Evolutionary conservation across 441 rosid species (phyloP), one percentile per base, ranked within the genome.

Genomic region (Gossypium gossypioides): DNA sequence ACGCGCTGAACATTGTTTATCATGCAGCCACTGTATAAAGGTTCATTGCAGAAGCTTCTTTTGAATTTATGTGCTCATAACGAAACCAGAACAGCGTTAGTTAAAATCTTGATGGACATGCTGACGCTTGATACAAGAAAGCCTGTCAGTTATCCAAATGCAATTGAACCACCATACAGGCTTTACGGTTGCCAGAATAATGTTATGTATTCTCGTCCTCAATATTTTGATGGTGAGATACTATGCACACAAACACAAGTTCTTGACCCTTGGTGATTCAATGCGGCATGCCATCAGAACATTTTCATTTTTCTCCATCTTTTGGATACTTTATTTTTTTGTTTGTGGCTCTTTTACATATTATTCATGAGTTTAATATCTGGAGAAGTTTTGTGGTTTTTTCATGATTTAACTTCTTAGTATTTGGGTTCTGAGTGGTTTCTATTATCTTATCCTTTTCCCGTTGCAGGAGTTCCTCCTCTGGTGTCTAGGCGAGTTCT

Each of bases 191-290:
- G 99, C 83, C 99, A 89, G 84, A 89, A 82, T 81, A 95, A 89
- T 71, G 97, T 88, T 72, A 87, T 90, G 86, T 95, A 95, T 86
- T 91, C 99, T 77, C 96, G 98, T 68, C 96, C 99, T 19, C 98
- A 89, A 66, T 85, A 90, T 69, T 91, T 84, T 60, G 97, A 95
- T 76, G 98, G 99, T 92, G 88, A 82, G 63, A 40, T 64, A 51
- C 32, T 16, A 8, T 37, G 21, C 60, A 27, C 4, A 58, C 1
- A 7, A n/a, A 13, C 44, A 25, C 6, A 0, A 50, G 59, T 50
- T 68, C 24, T 8, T 8, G 55, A 51, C 13, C 15, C 22, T 10
- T 66, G 27, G 71, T 48, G 42, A 50, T 50, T 67, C 25, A 15
- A 16, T 34, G 18, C 29, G 27, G 46, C 21, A 16, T 51, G 72